These are phyloP conservation scores for Stephanodiscus minutulus DNA, from an alignment of 108 stramenopile species.

Conservation along the genomic window DNA sequence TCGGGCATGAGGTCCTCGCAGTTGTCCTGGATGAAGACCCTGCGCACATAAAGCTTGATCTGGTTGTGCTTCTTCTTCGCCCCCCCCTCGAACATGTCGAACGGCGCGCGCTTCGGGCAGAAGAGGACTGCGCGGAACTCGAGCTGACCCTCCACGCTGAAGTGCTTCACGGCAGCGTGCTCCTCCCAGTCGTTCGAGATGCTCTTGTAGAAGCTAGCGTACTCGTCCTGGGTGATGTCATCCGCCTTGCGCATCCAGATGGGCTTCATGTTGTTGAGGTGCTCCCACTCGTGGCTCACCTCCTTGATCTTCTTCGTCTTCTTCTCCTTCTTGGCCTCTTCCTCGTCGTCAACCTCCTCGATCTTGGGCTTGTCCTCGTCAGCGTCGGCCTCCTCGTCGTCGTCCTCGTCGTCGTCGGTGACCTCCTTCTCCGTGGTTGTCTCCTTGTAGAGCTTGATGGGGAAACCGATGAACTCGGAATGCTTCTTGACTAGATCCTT, in stretches of 20 bases:
- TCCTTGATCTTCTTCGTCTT: constrained; percentile 99
- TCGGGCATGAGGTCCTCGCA: constrained; percentile 99
- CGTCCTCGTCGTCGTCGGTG: constrained; percentile 97
- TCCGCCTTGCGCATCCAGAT: constrained; percentile 99
- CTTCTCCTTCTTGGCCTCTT: constrained; percentile 97
- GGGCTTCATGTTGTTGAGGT: constrained; percentile 99
- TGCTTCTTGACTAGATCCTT: constrained; percentile 99
- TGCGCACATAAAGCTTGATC: constrained; percentile 99
- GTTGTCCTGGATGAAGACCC: constrained; percentile 99
- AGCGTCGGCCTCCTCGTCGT: constrained; percentile 93
- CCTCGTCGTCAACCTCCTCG: constrained; percentile 96
- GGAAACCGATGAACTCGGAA: constrained; percentile 99
- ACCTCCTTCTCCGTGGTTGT: constrained; percentile 99
- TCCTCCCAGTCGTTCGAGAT: constrained; percentile 99
- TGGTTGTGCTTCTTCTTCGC: constrained; percentile 99
- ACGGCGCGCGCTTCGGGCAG: constrained; percentile 99
- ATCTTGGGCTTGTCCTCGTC: constrained; percentile 94
- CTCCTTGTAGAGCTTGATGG: constrained; percentile 99
- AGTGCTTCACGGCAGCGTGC: constrained; percentile 99
- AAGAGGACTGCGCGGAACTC: constrained; percentile 99
- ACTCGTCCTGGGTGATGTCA: constrained; percentile 99
- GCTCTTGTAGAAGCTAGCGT: constrained; percentile 99
- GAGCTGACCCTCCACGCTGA: constrained; percentile 99
- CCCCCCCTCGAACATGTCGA: constrained; percentile 99
- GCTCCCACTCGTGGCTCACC: constrained; percentile 99